Evolutionary conservation across 2,329 filamentous ascomycete genomes (phyloP).

Genomic region (Scopulariopsis brevicaulis): DNA sequence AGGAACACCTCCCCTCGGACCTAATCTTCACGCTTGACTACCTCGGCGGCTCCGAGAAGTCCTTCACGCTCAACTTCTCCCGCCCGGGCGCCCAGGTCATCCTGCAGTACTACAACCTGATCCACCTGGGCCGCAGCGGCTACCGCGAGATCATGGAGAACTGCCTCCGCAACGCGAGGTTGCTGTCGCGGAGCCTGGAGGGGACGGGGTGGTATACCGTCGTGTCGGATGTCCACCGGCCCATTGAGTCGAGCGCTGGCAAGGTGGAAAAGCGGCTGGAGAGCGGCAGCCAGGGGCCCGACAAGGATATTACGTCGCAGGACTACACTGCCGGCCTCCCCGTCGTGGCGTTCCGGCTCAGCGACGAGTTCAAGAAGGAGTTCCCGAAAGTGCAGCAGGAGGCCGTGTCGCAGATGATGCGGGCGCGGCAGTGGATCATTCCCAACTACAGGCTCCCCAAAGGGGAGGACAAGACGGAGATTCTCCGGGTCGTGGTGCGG

Average conservation of each 20-base stretch:
- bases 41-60: slow-evolving; percentile 59
- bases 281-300: slow-evolving; percentile 12
- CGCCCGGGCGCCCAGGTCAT: slow-evolving; percentile 59
- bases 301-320: slow-evolving; percentile 35
- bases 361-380: slow-evolving; percentile 46
- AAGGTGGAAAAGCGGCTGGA: slow-evolving; percentile 5
- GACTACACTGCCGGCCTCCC: slow-evolving; percentile 55
- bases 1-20: slow-evolving; percentile 52
- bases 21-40: slow-evolving; percentile 62
- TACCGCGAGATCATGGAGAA: slow-evolving; percentile 57
- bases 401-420: slow-evolving; percentile 47
- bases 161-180: slow-evolving; percentile 50
- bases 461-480: slow-evolving; percentile 48
- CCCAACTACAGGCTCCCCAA: slow-evolving; percentile 60
- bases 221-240: slow-evolving; percentile 54
- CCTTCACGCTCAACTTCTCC: slow-evolving; percentile 63
- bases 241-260: slow-evolving; percentile 24
- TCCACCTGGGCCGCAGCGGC: slow-evolving; percentile 56
- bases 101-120: slow-evolving; percentile 62
- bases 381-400: slow-evolving; percentile 55
- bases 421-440: slow-evolving; percentile 60
- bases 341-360: slow-evolving; percentile 56
- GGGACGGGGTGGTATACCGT: slow-evolving; percentile 55
- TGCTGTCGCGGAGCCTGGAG: slow-evolving; percentile 52
- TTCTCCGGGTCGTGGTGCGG: slow-evolving; percentile 54